Conservation (phyloP, 2,329 filamentous ascomycete genomes). For the Fusarium circinatum region DNA sequence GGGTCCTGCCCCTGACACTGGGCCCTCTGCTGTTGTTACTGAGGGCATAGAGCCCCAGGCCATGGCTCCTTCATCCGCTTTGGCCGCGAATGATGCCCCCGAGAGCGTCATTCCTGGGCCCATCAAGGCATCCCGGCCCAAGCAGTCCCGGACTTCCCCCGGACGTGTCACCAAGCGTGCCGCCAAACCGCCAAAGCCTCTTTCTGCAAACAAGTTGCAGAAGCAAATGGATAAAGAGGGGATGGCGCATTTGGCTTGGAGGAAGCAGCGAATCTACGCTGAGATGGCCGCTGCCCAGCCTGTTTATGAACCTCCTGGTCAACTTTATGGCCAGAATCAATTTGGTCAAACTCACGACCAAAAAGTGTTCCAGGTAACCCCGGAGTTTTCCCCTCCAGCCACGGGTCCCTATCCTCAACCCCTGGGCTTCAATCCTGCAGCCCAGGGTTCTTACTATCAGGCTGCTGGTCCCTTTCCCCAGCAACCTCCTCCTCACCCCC, state of each 20-base stretch:
- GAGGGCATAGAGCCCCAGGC: background rate
- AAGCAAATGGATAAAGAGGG: background rate
- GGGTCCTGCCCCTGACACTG: too few species aligned
- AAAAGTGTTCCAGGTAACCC: background rate
- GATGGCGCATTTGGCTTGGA: too few species aligned
- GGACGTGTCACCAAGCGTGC: background rate
- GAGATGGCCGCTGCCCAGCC: background rate
- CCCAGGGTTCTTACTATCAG: background rate
- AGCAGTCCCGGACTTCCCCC: background rate
- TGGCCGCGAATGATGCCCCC: background rate
- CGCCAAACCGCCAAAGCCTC: background rate
- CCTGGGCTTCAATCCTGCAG: too few species aligned
- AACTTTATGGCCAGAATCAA: background rate
- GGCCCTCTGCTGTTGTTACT: background rate
- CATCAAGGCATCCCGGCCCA: background rate
- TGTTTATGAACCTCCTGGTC: background rate
- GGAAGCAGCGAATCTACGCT: background rate
- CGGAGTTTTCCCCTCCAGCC: background rate
- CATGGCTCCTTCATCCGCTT: background rate
- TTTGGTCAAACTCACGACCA: background rate
- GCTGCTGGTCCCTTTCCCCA: background rate
- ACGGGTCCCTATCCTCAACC: background rate
- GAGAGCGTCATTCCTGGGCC: background rate
- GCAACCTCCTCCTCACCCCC: background rate
- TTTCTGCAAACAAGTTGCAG: background rate